Evolutionary conservation across 2,329 filamentous ascomycete genomes (phyloP).

Genomic region (Rasamsonia emersonii): DNA sequence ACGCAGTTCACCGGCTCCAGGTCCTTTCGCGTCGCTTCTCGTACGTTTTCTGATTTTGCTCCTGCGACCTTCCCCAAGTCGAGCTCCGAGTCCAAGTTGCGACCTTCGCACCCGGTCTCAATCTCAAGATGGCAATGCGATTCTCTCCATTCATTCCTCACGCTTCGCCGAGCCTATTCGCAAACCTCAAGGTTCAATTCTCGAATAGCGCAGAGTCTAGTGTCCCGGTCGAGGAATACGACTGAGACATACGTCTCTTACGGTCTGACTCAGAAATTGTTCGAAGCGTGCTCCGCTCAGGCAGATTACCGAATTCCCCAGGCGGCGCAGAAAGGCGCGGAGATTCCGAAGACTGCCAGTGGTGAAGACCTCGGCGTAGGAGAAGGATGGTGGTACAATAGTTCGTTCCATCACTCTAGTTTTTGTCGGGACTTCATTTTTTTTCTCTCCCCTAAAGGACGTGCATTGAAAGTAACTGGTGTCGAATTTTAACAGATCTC

Average conservation of each 20-base stretch:
- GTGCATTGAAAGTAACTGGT: not conserved
- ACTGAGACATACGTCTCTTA: slow-evolving; percentile 70
- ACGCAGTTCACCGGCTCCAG: no score
- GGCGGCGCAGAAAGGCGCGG: slow-evolving; percentile 54
- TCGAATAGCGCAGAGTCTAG: slow-evolving; percentile 21
- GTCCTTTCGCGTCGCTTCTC: no score
- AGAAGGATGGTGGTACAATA: slow-evolving; percentile 70
- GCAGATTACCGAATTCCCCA: slow-evolving; percentile 71
- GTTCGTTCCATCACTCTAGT: slow-evolving; percentile 51
- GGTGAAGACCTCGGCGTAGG: slow-evolving; percentile 76
- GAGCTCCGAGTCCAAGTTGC: no score
- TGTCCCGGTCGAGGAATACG: slow-evolving; percentile 28
- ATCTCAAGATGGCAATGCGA: no score
- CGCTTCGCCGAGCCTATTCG: slow-evolving; percentile 4
- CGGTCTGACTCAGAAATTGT: slow-evolving; percentile 67
- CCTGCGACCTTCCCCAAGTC: no score
- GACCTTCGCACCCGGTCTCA: no score
- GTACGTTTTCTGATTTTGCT: no score
- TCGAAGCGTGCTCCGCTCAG: slow-evolving; percentile 62
- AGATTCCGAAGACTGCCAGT: slow-evolving; percentile 61
- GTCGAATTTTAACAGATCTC: slow-evolving; percentile 49
- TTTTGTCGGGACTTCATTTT: not conserved
- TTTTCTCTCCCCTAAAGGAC: not conserved
- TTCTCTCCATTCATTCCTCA: no score
- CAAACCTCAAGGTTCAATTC: slow-evolving; percentile 9